Evolutionary conservation across 257 asterid species (phyloP).

Genomic region (Paulownia fortunei): DNA sequence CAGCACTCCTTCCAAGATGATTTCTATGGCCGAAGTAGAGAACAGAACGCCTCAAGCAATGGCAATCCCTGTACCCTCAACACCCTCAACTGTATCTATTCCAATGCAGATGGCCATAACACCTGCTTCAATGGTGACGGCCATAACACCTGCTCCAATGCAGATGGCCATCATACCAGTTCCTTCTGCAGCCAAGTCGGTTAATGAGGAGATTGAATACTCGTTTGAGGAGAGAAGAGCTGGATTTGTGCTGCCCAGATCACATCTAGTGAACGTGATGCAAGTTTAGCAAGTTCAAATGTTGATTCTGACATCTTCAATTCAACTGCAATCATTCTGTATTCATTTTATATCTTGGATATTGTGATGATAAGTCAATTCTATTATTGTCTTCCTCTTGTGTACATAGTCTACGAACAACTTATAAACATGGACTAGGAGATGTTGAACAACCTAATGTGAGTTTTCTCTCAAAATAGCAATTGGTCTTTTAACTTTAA

Average conservation of each 20-base stretch:
- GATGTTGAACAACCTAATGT: constrained; percentile 25
- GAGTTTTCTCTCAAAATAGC: constrained; percentile 5
- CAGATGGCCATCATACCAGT: constrained; percentile 62
- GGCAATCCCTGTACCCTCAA: constrained; percentile 56
- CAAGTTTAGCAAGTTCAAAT: constrained; percentile 29
- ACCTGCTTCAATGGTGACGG: constrained; percentile 59
- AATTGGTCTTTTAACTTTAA: background rate
- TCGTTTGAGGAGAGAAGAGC: constrained; percentile 89
- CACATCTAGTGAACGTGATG: constrained; percentile 41
- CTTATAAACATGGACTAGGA: constrained; percentile 37
- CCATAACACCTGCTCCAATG: constrained; percentile 48
- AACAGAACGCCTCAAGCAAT: constrained; percentile 69
- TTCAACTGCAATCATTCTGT: background rate
- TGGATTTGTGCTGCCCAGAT: constrained; percentile 61
- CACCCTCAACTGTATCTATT: constrained; percentile 65
- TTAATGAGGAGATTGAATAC: constrained; percentile 69
- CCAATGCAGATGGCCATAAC: constrained; percentile 86
- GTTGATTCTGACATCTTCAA: background rate
- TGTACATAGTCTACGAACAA: constrained; percentile 52
- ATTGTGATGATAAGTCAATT: constrained; percentile 38
- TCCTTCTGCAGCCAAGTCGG: constrained; percentile 30
- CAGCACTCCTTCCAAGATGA: constrained; percentile 68
- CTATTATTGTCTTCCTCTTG: constrained; percentile 43
- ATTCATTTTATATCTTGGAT: constrained; percentile 35
- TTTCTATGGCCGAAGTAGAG: constrained; percentile 55